Conservation (phyloP, 1,139 yeast genomes). For the Tardiomyces digboiensis region DNA sequence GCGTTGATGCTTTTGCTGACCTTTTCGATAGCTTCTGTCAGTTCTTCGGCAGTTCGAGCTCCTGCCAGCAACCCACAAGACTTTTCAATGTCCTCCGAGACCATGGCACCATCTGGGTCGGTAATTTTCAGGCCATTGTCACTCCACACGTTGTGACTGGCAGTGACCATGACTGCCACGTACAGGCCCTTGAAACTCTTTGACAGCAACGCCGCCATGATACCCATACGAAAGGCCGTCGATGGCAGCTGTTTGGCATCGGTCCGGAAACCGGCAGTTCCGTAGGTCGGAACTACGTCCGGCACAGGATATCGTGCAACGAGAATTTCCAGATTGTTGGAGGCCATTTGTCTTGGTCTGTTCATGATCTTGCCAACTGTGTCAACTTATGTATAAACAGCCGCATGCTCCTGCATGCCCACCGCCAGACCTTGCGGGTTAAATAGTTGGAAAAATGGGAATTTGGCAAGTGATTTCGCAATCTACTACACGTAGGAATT, state of each 20-base stretch:
- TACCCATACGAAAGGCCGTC: slow-evolving; percentile 77
- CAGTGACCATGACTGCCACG: slow-evolving; percentile 84
- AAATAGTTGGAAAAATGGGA: background rate
- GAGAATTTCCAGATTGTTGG: background rate
- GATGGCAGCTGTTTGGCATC: slow-evolving; percentile 64
- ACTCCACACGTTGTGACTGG: slow-evolving; percentile 91
- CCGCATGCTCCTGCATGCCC: background rate
- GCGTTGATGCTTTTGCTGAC: slow-evolving; percentile 31
- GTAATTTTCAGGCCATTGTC: slow-evolving; percentile 97
- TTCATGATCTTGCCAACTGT: too few relatives aligned
- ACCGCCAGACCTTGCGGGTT: background rate
- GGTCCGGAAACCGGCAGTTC: slow-evolving; percentile 96
- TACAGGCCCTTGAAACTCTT: slow-evolving; percentile 56
- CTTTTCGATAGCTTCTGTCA: slow-evolving; percentile 26
- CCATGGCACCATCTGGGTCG: slow-evolving; percentile 91
- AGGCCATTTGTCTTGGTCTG: background rate
- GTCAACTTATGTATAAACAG: background rate
- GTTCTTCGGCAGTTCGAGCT: slow-evolving; percentile 31
- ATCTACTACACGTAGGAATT: too few relatives aligned
- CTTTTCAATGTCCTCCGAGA: slow-evolving; percentile 33
- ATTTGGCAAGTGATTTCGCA: too few relatives aligned
- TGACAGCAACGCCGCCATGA: slow-evolving; percentile 76
- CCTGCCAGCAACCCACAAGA: slow-evolving; percentile 89
- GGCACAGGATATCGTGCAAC: slow-evolving; percentile 36
- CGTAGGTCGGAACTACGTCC: slow-evolving; percentile 50